Percentiles rank a stretch among this genome's conserved stretches.
These are phyloP conservation scores for Ascochyta clinopodiicola DNA, from an alignment of 2,329 filamentous ascomycete genomes.

Conservation along the genomic window DNA sequence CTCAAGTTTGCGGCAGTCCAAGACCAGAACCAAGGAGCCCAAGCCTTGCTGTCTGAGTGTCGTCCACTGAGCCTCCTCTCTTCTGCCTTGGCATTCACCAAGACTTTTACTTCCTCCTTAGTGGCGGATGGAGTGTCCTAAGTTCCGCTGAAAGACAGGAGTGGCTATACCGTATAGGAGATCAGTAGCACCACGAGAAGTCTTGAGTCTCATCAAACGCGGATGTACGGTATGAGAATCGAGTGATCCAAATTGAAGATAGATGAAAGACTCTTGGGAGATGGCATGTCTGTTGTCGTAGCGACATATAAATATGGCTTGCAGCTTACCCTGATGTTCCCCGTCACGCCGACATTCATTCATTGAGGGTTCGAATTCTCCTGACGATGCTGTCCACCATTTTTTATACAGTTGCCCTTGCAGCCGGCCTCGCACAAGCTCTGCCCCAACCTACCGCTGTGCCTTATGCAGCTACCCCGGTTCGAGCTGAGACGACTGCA, in stretches of 20 bases:
- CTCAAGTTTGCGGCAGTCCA: constrained; percentile 1
- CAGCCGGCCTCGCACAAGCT: constrained; percentile 31
- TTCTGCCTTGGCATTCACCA: constrained; percentile 8
- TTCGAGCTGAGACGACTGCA: constrained; percentile 18
- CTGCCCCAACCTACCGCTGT: constrained; percentile 30
- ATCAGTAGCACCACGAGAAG: not conserved
- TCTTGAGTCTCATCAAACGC: not conserved
- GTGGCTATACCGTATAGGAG: not conserved
- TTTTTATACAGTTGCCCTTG: constrained; percentile 24
- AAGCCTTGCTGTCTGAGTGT: constrained; percentile 3
- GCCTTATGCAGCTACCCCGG: constrained; percentile 19
- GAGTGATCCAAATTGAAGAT: constrained; percentile 1
- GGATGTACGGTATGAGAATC: constrained; percentile 1
- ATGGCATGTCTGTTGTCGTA: not conserved
- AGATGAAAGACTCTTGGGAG: constrained; percentile 4
- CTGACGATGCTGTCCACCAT: constrained; percentile 28
- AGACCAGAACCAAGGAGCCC: constrained; percentile 6
- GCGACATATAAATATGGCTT: constrained; percentile 6
- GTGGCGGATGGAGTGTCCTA: constrained; percentile 9
- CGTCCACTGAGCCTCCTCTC: not conserved
- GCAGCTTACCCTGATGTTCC: not conserved
- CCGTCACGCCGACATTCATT: not conserved
- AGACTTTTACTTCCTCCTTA: not conserved
- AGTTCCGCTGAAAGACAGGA: not conserved
- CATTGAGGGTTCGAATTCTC: not conserved